These are phyloP conservation scores for Cladosporium sp. DNA, from an alignment of 2,329 filamentous ascomycete species.

Conservation along the genomic window DNA sequence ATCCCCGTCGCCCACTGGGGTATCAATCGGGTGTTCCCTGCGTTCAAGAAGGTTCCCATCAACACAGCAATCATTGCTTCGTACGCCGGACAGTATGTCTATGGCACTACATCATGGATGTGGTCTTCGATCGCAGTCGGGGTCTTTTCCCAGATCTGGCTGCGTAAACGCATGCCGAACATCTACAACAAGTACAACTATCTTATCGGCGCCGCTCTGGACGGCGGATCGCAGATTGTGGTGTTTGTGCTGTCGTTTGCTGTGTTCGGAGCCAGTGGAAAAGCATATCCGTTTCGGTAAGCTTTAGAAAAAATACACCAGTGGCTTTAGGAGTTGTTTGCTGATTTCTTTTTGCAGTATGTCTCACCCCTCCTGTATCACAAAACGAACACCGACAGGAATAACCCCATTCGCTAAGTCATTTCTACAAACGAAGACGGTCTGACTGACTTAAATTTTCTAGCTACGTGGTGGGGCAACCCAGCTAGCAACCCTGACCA, in stretches of 20 bases:
- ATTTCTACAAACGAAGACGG: no score
- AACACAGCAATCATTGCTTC: constrained; percentile 20
- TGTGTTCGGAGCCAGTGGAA: constrained; percentile 21
- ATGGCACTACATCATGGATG: constrained; percentile 20
- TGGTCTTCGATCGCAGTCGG: constrained; percentile 20
- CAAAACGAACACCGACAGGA: no score
- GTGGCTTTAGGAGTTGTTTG: no score
- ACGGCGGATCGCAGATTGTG: constrained; percentile 21
- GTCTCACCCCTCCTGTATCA: no score
- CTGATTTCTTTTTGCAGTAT: no score
- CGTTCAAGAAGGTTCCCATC: constrained; percentile 13
- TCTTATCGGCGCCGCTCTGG: constrained; percentile 19
- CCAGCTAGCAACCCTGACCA: constrained; percentile 3
- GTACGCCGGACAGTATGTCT: constrained; percentile 16
- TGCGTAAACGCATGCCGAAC: constrained; percentile 14
- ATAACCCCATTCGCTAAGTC: no score
- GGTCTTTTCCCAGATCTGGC: constrained; percentile 20
- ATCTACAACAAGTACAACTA: constrained; percentile 23
- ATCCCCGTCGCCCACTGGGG: constrained; percentile 10
- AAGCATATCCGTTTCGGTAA: constrained; percentile 12
- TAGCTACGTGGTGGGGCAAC: constrained; percentile 19
- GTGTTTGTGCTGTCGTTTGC: constrained; percentile 20
- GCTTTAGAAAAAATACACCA: no score
- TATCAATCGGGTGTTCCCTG: not conserved
- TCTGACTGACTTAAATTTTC: no score